Evolutionary conservation across 495 filamentous ascomycete species (phyloP).

Genomic region (Xylaria grammica): DNA sequence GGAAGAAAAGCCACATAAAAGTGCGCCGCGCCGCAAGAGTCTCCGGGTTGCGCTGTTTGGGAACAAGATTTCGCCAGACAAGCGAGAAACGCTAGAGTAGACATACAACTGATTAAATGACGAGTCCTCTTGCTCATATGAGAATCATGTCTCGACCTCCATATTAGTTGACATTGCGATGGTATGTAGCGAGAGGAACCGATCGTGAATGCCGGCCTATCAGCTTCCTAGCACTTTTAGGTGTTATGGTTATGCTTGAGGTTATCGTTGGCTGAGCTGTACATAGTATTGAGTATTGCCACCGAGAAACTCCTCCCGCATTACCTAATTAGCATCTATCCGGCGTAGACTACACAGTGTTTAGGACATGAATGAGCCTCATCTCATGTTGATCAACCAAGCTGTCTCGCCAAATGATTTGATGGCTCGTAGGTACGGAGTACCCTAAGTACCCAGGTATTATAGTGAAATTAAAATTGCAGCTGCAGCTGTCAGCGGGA

Average conservation of each 20-base stretch:
- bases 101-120: not conserved
- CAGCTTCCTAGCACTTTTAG: not conserved
- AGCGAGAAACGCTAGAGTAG: not conserved
- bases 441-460: too few relatives aligned
- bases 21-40: constrained; percentile 34
- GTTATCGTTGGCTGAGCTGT: too few relatives aligned
- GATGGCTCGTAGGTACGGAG: too few relatives aligned
- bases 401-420: too few relatives aligned
- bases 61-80: constrained; percentile 15
- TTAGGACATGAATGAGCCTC: too few relatives aligned
- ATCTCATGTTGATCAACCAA: too few relatives aligned
- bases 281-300: too few relatives aligned
- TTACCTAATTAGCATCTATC: too few relatives aligned
- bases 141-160: not conserved
- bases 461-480: too few relatives aligned
- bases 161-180: not conserved
- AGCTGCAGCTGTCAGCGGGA: not conserved
- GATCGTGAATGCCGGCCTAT: constrained; percentile 1
- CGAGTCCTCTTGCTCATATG: not conserved
- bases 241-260: too few relatives aligned
- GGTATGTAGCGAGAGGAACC: not conserved
- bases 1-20: constrained; percentile 30
- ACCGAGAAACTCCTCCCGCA: too few relatives aligned
- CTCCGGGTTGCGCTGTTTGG: constrained; percentile 37
- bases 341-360: too few relatives aligned